A percentile compares a stretch with the other conserved stretches of the same genome.
phyloP scores from a whole-genome alignment of 2,329 filamentous ascomycete genomes.

The Juglanconis juglandina region DNA sequence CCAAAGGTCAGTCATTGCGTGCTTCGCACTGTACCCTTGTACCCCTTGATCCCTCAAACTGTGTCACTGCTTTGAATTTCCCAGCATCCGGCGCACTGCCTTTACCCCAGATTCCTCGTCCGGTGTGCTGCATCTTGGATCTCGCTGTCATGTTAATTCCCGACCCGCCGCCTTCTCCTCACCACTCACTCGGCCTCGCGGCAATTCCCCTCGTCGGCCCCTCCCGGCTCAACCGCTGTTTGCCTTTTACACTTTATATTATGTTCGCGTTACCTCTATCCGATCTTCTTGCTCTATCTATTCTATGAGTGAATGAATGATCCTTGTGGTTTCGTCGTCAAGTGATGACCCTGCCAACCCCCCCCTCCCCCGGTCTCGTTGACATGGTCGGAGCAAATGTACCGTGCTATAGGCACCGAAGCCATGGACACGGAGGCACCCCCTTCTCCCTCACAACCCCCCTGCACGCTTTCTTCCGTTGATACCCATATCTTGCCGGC shows the following conservation, averaged over 20 bases:
- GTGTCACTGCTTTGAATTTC: not conserved
- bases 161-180: not conserved
- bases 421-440: not conserved
- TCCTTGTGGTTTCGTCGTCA: too few species aligned
- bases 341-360: too few species aligned
- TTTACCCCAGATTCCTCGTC: not conserved
- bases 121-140: not conserved
- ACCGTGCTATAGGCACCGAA: not conserved
- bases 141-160: not conserved
- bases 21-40: not conserved
- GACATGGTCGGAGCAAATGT: constrained; percentile 4
- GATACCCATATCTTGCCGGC: constrained; percentile 10
- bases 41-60: not conserved
- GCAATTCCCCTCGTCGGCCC: too few species aligned
- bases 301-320: not conserved
- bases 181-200: too few species aligned
- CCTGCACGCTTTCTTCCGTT: constrained; percentile 10
- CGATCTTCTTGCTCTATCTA: not conserved
- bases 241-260: not conserved
- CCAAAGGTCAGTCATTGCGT: constrained; percentile 10
- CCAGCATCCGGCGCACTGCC: not conserved
- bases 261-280: not conserved
- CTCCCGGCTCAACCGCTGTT: not conserved
- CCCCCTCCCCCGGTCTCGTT: not conserved
- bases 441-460: constrained; percentile 6